A percentile compares a stretch with the other conserved stretches of the same genome.
phyloP scores from a whole-genome alignment of 305 asterid species.

The Coffea humblotiana region DNA sequence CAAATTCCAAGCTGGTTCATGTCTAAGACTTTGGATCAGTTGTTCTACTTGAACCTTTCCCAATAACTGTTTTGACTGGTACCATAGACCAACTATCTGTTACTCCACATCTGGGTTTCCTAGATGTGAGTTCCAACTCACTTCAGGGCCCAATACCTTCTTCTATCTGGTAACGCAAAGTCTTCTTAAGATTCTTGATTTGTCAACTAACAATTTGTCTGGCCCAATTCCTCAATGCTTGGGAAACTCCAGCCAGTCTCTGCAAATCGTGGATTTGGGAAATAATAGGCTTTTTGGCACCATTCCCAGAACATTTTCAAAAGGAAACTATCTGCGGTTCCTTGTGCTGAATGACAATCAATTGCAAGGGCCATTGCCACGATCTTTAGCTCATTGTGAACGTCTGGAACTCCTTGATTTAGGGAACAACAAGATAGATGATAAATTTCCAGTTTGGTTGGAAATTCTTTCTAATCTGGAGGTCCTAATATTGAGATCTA shows the following conservation, averaged over 20 bases:
- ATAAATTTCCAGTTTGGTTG: slow-evolving; percentile 32
- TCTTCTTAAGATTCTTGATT: background rate
- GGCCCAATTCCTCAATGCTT: slow-evolving; percentile 2
- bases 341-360: slow-evolving; percentile 29
- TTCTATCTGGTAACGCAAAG: background rate
- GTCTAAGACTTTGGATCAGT: no score
- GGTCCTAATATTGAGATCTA: no score
- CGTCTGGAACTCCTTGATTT: slow-evolving; percentile 37
- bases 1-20: no score
- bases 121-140: background rate
- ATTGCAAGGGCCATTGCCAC: slow-evolving; percentile 35
- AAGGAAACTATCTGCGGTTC: slow-evolving; percentile 16
- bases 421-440: slow-evolving; percentile 36
- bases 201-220: background rate
- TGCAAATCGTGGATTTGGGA: background rate
- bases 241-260: background rate
- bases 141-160: background rate
- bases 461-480: slow-evolving; percentile 8
- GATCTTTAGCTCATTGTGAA: slow-evolving; percentile 34
- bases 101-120: no score
- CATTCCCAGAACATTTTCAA: slow-evolving; percentile 22
- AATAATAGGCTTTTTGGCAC: background rate
- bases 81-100: no score
- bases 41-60: no score
- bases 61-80: no score